Conservation (phyloP, 495 filamentous ascomycete species). For the Talaromyces borbonicus region DNA sequence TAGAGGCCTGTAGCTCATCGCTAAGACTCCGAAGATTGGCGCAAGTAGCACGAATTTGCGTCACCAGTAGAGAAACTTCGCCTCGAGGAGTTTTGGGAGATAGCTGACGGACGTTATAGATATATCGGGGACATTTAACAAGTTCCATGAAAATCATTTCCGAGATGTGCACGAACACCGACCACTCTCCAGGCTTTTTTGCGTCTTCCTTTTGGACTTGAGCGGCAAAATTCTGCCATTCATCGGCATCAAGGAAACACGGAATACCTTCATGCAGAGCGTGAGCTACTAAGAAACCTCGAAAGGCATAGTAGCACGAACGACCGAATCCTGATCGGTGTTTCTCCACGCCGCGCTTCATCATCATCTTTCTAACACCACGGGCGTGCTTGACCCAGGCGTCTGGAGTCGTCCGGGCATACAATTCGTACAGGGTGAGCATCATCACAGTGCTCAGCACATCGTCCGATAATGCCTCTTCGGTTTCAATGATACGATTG, state of each 20-base stretch:
- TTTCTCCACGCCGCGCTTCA: constrained; percentile 21
- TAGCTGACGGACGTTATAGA: constrained; percentile 7
- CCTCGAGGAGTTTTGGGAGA: constrained; percentile 4
- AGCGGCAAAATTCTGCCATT: constrained; percentile 24
- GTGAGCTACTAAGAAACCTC: constrained; percentile 22
- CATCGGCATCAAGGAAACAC: constrained; percentile 25
- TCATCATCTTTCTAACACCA: constrained; percentile 25
- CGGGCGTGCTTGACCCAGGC: constrained; percentile 28
- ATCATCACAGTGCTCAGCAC: constrained; percentile 19
- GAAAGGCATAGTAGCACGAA: constrained; percentile 24
- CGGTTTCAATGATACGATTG: constrained; percentile 9
- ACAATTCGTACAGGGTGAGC: constrained; percentile 26
- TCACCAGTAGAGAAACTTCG: constrained; percentile 10
- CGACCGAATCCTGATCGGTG: constrained; percentile 24
- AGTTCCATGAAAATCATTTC: constrained; percentile 17
- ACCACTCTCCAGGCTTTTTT: constrained; percentile 20
- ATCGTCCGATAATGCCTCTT: constrained; percentile 20
- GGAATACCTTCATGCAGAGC: constrained; percentile 17
- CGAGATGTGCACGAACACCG: constrained; percentile 18
- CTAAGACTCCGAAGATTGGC: constrained; percentile 18
- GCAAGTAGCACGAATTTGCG: constrained; percentile 15
- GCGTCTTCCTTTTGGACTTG: constrained; percentile 21
- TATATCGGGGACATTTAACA: constrained; percentile 16
- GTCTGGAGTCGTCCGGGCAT: constrained; percentile 20
- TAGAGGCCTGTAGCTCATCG: constrained; percentile 20